Evolutionary conservation across 805 yeast genomes (phyloP).

Genomic region (Metschnikowia chrysomelidarum): DNA sequence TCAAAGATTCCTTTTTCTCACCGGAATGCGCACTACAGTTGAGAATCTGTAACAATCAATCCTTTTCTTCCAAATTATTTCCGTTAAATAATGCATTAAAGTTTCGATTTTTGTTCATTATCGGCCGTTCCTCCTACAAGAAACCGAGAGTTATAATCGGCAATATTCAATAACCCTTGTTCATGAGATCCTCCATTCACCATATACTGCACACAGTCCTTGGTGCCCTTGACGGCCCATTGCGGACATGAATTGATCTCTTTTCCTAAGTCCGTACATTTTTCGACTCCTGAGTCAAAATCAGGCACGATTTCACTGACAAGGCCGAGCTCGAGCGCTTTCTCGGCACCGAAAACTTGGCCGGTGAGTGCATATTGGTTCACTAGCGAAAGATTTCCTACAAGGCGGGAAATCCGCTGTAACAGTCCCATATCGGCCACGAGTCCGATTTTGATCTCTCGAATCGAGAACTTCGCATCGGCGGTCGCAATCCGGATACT

Average conservation of each 20-base stretch:
- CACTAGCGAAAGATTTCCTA: conserved; percentile 54
- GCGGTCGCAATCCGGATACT: conserved; percentile 55
- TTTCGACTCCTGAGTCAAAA: conserved; percentile 47
- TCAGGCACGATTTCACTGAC: conserved; percentile 46
- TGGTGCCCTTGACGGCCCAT: conserved; percentile 67
- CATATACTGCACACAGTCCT: conserved; percentile 48
- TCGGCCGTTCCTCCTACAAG: conserved; percentile 22
- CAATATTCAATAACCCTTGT: conserved; percentile 52
- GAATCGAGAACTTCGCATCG: conserved; percentile 54
- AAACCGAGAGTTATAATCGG: conserved; percentile 48
- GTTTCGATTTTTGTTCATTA: conserved; percentile 7
- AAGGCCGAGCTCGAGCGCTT: conserved; percentile 56
- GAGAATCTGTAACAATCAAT: no score
- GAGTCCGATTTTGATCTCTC: conserved; percentile 71
- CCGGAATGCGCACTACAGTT: no score
- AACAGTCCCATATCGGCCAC: conserved; percentile 79
- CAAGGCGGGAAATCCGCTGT: conserved; percentile 59
- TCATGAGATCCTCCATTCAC: conserved; percentile 32
- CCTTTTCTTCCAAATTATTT: no score
- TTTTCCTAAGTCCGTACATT: conserved; percentile 50
- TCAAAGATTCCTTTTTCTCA: no score
- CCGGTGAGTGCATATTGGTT: conserved; percentile 65
- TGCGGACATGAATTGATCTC: conserved; percentile 46
- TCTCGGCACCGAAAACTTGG: conserved; percentile 49
- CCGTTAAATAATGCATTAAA: no score